Evolutionary conservation across 345 rosid species (phyloP).

Genomic region (Hypericum perforatum): DNA sequence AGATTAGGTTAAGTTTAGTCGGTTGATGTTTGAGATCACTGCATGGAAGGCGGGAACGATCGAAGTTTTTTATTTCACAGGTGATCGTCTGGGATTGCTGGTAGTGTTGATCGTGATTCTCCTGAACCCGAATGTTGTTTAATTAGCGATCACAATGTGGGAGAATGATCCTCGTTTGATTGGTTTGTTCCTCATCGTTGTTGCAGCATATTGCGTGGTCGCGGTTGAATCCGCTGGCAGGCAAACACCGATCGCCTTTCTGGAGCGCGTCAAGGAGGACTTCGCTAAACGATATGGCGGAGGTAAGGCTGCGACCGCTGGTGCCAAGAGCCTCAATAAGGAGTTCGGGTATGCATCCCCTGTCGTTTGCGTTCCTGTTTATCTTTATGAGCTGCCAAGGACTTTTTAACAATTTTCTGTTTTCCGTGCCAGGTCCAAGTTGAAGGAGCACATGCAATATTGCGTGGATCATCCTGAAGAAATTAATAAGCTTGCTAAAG

Average conservation of each 20-base stretch:
- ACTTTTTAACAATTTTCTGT: neutral
- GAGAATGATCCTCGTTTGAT: neutral
- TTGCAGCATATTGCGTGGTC: conserved; percentile 87
- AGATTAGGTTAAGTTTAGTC: too few relatives aligned
- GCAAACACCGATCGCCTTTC: conserved; percentile 77
- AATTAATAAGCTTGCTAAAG: conserved; percentile 94
- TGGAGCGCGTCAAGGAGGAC: conserved; percentile 89
- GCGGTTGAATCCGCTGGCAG: conserved; percentile 87
- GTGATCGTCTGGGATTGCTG: too few relatives aligned
- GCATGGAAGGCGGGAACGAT: too few relatives aligned
- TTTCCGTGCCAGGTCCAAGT: conserved; percentile 44
- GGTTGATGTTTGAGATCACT: too few relatives aligned
- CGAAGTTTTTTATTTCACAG: too few relatives aligned
- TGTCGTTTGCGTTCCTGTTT: neutral
- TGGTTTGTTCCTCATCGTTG: neutral
- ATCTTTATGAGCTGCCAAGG: conserved; percentile 1
- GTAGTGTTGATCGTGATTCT: too few relatives aligned
- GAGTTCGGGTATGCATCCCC: conserved; percentile 18
- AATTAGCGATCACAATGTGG: neutral
- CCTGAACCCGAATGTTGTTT: too few relatives aligned
- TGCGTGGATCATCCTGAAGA: conserved; percentile 96
- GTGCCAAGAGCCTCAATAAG: conserved; percentile 54
- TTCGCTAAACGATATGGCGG: conserved; percentile 80
- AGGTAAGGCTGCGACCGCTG: conserved; percentile 80
- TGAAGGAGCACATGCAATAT: conserved; percentile 94